A percentile compares a stretch with the other conserved stretches of the same genome.
phyloP scores from a whole-genome alignment of 169 alveolate species.

The Neospora caninum region DNA sequence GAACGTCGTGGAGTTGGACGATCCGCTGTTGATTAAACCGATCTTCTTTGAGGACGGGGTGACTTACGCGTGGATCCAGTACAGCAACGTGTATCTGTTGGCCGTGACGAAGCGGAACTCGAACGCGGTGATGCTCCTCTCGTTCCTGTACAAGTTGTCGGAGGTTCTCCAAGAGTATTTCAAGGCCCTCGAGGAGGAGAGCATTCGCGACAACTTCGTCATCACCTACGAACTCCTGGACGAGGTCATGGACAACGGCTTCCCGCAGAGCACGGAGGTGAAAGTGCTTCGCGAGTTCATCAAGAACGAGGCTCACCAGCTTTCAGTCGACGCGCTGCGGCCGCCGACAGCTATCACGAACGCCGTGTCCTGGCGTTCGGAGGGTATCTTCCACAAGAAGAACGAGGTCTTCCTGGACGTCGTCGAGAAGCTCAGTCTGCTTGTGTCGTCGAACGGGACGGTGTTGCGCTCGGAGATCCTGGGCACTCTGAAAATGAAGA shows the following conservation, averaged over 20 bases:
- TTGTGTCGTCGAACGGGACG: constrained; percentile 85
- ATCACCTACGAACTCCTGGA: constrained; percentile 98
- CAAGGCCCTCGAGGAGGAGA: constrained; percentile 97
- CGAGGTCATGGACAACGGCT: constrained; percentile 99
- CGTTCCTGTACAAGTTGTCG: constrained; percentile 85
- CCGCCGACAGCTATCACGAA: constrained; percentile 95
- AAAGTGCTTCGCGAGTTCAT: constrained; percentile 93
- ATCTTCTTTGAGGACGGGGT: constrained; percentile 94
- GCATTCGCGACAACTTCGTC: constrained; percentile 98
- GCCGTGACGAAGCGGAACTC: constrained; percentile 81
- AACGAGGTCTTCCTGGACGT: constrained; percentile 99
- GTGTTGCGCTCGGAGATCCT: constrained; percentile 96
- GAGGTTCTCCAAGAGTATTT: constrained; percentile 95
- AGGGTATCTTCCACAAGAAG: constrained; percentile 97
- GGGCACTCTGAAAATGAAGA: constrained; percentile 96
- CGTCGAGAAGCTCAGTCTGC: constrained; percentile 95
- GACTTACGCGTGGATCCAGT: constrained; percentile 96
- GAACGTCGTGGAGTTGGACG: constrained; percentile 90
- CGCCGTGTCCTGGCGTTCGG: constrained; percentile 93
- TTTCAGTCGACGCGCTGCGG: constrained; percentile 81
- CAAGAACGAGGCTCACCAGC: constrained; percentile 92
- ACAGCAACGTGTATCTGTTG: constrained; percentile 91
- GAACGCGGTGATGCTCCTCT: constrained; percentile 81
- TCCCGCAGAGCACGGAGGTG: constrained; percentile 93
- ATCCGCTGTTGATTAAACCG: constrained; percentile 90